These are phyloP conservation scores for Colletotrichum sp. DNA, from an alignment of 2,329 filamentous ascomycete species.

Conservation along the genomic window DNA sequence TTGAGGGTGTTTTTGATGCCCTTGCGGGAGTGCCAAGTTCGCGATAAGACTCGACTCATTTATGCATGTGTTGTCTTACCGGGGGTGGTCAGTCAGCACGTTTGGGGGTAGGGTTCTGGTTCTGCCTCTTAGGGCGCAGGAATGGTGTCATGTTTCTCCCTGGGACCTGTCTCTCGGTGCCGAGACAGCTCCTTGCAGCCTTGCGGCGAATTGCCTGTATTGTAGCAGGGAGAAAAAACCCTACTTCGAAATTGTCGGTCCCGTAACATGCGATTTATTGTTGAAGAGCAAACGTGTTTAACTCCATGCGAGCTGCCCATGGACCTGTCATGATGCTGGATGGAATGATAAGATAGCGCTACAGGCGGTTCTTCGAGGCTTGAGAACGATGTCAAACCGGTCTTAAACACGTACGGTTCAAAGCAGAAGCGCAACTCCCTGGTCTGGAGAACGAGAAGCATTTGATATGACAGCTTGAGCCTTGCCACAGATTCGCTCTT, in stretches of 20 bases:
- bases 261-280: background rate
- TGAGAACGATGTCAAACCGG: background rate
- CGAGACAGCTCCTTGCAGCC: background rate
- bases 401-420: background rate
- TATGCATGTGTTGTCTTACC: background rate
- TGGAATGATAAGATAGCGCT: background rate
- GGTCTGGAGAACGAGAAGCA: fast-evolving
- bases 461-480: background rate
- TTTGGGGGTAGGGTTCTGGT: background rate
- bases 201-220: background rate
- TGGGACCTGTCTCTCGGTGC: background rate
- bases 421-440: background rate
- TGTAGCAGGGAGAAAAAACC: background rate
- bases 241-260: background rate
- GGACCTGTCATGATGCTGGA: background rate
- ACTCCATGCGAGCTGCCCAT: background rate
- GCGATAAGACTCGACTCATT: background rate
- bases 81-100: background rate
- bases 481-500: background rate
- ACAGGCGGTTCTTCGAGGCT: background rate
- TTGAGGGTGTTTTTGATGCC: background rate
- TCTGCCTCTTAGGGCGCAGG: background rate
- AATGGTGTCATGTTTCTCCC: background rate
- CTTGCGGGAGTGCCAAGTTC: background rate
- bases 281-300: background rate